Conservation (phyloP, 306 rosid species). For the Quercus wislizeni region DNA sequence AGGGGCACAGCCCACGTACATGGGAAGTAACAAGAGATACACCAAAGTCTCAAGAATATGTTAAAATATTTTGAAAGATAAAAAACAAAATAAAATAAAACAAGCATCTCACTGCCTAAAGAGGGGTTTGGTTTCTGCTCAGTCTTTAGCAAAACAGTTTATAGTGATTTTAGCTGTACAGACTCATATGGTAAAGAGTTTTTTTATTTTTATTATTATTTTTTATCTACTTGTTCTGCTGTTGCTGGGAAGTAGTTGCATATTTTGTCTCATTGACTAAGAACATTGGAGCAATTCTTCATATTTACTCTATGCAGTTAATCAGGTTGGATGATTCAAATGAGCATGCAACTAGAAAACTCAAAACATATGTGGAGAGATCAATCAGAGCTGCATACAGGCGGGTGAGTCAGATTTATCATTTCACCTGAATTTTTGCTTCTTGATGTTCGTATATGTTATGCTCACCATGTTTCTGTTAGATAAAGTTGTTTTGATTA, state of each 20-base stretch:
- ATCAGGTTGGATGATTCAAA: conserved; percentile 26
- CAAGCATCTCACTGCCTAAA: background rate
- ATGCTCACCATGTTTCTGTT: background rate
- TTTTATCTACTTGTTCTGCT: background rate
- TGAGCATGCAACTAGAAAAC: conserved; percentile 22
- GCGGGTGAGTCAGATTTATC: conserved; percentile 29
- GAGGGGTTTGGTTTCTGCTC: background rate
- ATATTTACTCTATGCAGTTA: conserved; percentile 25
- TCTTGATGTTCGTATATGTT: background rate
- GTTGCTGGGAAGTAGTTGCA: background rate
- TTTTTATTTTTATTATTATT: background rate
- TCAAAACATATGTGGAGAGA: conserved; percentile 46
- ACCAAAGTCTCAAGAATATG: too few relatives aligned
- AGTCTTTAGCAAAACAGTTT: background rate
- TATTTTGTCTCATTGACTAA: background rate
- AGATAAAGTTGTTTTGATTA: conserved; percentile 2
- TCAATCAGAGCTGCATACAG: conserved; percentile 40
- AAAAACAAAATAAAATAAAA: too few relatives aligned
- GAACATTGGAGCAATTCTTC: background rate
- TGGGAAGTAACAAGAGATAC: too few relatives aligned
- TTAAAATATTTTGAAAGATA: too few relatives aligned
- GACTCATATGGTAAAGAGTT: background rate
- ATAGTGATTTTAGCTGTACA: background rate
- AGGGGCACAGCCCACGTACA: too few relatives aligned
- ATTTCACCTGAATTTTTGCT: background rate